A percentile compares a stretch with the other conserved stretches of the same genome.
phyloP scores from a whole-genome alignment of 805 yeast genomes.

The Schizosaccharomyces cryophilus region DNA sequence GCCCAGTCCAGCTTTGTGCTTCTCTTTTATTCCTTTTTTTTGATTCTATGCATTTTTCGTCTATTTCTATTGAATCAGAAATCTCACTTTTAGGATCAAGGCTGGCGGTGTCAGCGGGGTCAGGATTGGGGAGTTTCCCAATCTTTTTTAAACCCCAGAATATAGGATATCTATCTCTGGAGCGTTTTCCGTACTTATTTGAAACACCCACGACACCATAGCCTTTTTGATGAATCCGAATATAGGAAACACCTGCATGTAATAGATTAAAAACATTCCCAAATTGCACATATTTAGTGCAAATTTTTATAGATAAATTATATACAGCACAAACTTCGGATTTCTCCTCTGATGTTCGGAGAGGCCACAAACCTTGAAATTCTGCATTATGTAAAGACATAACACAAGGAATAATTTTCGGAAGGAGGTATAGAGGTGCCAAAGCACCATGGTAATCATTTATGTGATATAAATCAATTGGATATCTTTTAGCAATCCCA shows the following conservation, averaged over 20 bases:
- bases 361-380: conserved; percentile 3
- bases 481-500: background rate
- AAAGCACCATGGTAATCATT: conserved; percentile 2
- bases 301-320: background rate
- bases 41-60: background rate
- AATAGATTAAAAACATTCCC: conserved; percentile 1
- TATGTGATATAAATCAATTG: background rate
- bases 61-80: background rate
- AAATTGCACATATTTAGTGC: conserved; percentile 1
- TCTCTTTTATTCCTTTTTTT: background rate
- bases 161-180: background rate
- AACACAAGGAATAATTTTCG: conserved; percentile 1
- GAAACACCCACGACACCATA: conserved; percentile 3
- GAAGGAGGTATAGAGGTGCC: conserved; percentile 1
- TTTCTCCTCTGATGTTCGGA: background rate
- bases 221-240: conserved; percentile 2
- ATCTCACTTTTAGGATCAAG: background rate
- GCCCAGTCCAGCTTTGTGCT: background rate
- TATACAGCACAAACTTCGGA: background rate
- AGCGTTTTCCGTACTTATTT: conserved; percentile 1
- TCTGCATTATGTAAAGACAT: conserved; percentile 1
- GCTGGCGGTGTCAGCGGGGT: background rate
- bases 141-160: conserved; percentile 2
- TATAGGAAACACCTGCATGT: conserved; percentile 2
- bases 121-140: conserved; percentile 1